phyloP scores from a whole-genome alignment of 75 land plant genomes.

The Adiantum capillusveneris region DNA sequence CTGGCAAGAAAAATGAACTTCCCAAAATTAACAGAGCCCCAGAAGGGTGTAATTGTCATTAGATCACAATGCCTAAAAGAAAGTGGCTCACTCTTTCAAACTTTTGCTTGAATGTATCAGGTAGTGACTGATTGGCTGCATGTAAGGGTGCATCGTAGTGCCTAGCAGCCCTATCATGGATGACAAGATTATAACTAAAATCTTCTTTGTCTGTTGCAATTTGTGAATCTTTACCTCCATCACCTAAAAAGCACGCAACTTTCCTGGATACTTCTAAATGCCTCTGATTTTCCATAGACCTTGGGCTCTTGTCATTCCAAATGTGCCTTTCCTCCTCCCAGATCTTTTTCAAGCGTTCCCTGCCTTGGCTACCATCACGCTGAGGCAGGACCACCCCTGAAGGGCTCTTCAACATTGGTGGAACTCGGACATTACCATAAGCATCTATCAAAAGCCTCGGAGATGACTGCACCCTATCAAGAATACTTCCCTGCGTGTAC shows the following conservation, averaged over 20 bases:
- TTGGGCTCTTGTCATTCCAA: background rate
- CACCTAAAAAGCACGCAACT: background rate
- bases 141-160: background rate
- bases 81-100: no score
- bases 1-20: no score
- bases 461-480: background rate
- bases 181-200: no score
- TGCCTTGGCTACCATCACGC: background rate
- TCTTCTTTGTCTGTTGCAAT: background rate
- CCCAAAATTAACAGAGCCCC: no score
- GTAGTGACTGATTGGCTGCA: no score
- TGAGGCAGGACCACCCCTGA: background rate
- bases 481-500: background rate
- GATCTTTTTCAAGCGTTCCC: background rate
- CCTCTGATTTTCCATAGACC: background rate
- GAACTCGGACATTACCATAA: conserved; percentile 1
- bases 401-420: conserved; percentile 1
- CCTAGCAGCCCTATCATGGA: background rate
- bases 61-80: no score
- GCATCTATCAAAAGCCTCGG: conserved; percentile 4
- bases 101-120: no score
- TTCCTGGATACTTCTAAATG: background rate
- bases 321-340: background rate
- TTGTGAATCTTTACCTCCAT: background rate
- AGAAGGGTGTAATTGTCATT: no score